Conservation (phyloP, 805 yeast genomes). For the Blastobotrys robertii region DNA sequence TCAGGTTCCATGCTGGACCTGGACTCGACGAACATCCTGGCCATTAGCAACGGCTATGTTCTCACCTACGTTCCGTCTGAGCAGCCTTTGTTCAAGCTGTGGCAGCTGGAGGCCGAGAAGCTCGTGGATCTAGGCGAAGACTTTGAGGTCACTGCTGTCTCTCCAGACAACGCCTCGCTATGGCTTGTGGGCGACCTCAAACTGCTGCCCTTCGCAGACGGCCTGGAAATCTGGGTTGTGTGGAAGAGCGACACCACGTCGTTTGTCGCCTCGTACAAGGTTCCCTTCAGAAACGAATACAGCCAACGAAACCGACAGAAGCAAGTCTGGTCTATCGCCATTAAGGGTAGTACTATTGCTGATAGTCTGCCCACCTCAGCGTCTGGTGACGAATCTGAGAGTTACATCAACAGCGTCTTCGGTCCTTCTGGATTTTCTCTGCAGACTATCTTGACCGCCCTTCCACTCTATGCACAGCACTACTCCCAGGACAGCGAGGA, state of each 20-base stretch:
- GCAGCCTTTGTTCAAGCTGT: conserved; percentile 7
- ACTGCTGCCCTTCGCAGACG: conserved; percentile 15
- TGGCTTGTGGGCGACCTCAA: conserved; percentile 44
- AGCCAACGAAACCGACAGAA: no score
- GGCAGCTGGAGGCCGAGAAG: conserved; percentile 8
- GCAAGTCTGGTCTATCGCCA: no score
- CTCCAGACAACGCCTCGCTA: conserved; percentile 31
- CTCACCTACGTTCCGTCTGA: conserved; percentile 32
- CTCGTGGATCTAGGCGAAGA: conserved; percentile 23
- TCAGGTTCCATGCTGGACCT: not conserved
- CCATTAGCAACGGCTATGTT: conserved; percentile 16
- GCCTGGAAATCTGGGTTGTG: conserved; percentile 33
- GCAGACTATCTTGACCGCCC: conserved; percentile 41
- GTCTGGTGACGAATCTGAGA: conserved; percentile 12
- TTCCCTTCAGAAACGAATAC: no score
- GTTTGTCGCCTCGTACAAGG: conserved; percentile 25
- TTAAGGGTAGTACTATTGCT: no score
- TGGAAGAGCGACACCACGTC: conserved; percentile 60
- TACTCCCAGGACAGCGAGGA: conserved; percentile 16
- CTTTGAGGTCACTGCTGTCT: conserved; percentile 19
- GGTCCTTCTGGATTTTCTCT: conserved; percentile 41
- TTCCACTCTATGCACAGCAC: conserved; percentile 41
- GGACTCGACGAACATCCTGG: not conserved
- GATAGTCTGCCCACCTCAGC: conserved; percentile 15
- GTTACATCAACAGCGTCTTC: conserved; percentile 37